A percentile compares a stretch with the other conserved stretches of the same genome.
Evolutionary conservation across 495 filamentous ascomycete genomes (phyloP).

Genomic region (Articulospora tetracladia): DNA sequence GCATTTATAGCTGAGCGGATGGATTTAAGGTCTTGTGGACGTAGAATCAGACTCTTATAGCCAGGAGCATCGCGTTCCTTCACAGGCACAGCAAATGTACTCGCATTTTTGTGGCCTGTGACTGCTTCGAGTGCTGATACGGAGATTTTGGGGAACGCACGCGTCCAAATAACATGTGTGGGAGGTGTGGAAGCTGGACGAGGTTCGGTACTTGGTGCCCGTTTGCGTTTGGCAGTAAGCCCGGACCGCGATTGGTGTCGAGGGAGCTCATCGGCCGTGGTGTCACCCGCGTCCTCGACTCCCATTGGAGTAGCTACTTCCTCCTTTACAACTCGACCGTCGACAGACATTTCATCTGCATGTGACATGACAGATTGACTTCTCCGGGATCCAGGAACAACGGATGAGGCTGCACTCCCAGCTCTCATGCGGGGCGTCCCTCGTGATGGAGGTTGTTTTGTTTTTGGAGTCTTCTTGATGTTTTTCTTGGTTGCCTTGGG

Average conservation of each 20-base stretch:
- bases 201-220: background rate
- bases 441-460: conserved; percentile 21
- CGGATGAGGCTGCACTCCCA: conserved; percentile 50
- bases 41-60: conserved; percentile 81
- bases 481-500: conserved; percentile 4
- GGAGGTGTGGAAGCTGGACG: conserved; percentile 36
- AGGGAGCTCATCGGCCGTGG: conserved; percentile 41
- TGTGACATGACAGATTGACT: conserved; percentile 50
- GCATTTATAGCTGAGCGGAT: conserved; percentile 75
- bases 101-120: conserved; percentile 77
- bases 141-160: conserved; percentile 74
- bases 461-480: conserved; percentile 4
- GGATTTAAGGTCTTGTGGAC: conserved; percentile 83
- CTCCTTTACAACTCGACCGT: conserved; percentile 57
- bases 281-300: conserved; percentile 44
- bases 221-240: conserved; percentile 15
- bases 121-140: conserved; percentile 83
- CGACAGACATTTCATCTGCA: conserved; percentile 48
- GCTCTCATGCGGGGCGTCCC: conserved; percentile 32
- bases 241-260: conserved; percentile 10
- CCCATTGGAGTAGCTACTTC: conserved; percentile 61
- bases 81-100: conserved; percentile 79
- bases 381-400: conserved; percentile 26
- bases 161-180: conserved; percentile 62
- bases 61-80: conserved; percentile 82